Evolutionary conservation across 2,329 filamentous ascomycete genomes (phyloP), one percentile per base, ranked within the genome.

Genomic region (Aureobasidium sp.): DNA sequence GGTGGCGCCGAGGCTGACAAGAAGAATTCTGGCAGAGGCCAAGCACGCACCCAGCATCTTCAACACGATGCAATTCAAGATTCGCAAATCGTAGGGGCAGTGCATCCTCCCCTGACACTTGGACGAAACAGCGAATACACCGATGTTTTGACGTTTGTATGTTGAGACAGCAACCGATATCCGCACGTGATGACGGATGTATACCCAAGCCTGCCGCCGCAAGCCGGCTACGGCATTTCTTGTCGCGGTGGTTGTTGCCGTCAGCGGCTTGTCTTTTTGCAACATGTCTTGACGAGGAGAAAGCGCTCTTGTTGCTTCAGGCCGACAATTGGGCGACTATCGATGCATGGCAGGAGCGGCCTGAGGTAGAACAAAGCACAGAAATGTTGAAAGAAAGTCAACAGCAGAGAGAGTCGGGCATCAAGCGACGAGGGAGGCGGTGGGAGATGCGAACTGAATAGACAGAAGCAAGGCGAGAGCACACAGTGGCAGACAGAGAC

Each of bases 1-100:
- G 27, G 37, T 25, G 53, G 40, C 53, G 53, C 53, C 53, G 40
- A 57, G 53, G 21, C 40, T 57, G 53, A 46, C 53, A 46, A 45
- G 40, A 57, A 45, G 31, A 46, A 46, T 23, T 43, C 19, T 23
- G 53, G 29, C 19, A 57, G 38, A 37, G 2, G 53, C 53, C 53
- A 57, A 57, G 53, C 53, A 46, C 40, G 53, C 53, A 46, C 40
- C 40, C 15, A 31, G 50, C 50, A 21, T n/a, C 17, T 19, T 21
- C 19, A 8, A n/a, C 25, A 55, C 31, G 43, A 55, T 25, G 29
- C 9, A 29, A 29, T 29, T 4, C 27, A 9, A 4, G 27, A 29
- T 11, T 33, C 37, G 25, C 51, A 19, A n/a, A 25, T 17, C 15
- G 17, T 8, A 40, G 51, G 9, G 53, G 29, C 53, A 57, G 53